A percentile compares a stretch with the other conserved stretches of the same genome.
Evolutionary conservation across 805 yeast genomes (phyloP).

Genomic region (Wickerhamomyces sydowiorum): DNA sequence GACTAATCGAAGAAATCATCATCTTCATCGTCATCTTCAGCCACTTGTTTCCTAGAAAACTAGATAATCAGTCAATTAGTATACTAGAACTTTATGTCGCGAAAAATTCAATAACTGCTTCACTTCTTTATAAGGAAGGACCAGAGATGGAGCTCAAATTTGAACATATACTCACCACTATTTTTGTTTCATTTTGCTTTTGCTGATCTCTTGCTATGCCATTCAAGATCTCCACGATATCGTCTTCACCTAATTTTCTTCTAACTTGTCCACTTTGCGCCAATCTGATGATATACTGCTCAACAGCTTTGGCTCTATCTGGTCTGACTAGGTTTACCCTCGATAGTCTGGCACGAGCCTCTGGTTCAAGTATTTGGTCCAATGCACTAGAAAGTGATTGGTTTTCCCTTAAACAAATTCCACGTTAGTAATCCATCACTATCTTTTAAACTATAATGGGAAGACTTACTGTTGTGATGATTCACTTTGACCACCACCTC

Average conservation of each 20-base stretch:
- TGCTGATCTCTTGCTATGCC: slow-evolving; percentile 74
- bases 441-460: background rate
- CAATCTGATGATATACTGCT: slow-evolving; percentile 66
- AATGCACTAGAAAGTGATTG: slow-evolving; percentile 27
- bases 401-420: slow-evolving; percentile 17
- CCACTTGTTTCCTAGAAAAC: slow-evolving; percentile 19
- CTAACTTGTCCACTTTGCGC: slow-evolving; percentile 72
- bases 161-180: slow-evolving; percentile 28
- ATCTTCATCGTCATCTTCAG: slow-evolving; percentile 26
- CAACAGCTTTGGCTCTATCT: slow-evolving; percentile 86
- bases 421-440: slow-evolving; percentile 11
- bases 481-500: slow-evolving; percentile 12
- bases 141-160: background rate
- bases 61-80: background rate
- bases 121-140: no score
- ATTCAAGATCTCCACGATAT: slow-evolving; percentile 76
- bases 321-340: slow-evolving; percentile 87
- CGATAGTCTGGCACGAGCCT: slow-evolving; percentile 82
- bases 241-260: slow-evolving; percentile 72
- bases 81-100: no score
- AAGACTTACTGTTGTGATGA: slow-evolving; percentile 9
- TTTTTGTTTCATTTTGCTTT: slow-evolving; percentile 55
- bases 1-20: slow-evolving; percentile 40
- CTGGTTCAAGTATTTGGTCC: slow-evolving; percentile 70
- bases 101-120: no score